Evolutionary conservation across 805 yeast genomes (phyloP).

Genomic region (Wickerhamiella siamensis): DNA sequence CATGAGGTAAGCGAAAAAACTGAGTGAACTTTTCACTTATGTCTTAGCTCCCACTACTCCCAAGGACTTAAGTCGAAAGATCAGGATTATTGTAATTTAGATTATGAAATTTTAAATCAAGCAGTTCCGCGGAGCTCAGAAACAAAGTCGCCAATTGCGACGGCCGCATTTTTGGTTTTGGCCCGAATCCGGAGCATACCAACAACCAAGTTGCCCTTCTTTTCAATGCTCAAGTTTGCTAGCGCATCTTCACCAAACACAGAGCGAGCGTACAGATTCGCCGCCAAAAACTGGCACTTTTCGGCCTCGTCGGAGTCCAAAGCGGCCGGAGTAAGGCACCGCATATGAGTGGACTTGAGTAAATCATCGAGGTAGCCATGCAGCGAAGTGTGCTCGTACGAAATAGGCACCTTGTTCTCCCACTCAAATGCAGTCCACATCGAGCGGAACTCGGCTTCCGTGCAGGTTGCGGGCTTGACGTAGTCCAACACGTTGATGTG

Average conservation of each 20-base stretch:
- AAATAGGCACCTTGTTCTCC: constrained; percentile 91
- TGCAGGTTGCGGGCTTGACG: constrained; percentile 84
- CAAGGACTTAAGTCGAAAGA: too few relatives aligned
- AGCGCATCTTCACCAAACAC: constrained; percentile 96
- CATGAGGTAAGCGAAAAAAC: constrained; percentile 5
- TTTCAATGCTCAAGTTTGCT: constrained; percentile 89
- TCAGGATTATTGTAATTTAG: background rate
- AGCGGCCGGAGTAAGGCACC: constrained; percentile 86
- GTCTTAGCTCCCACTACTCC: too few relatives aligned
- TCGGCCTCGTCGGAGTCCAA: constrained; percentile 28
- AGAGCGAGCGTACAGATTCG: constrained; percentile 82
- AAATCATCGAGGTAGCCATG: constrained; percentile 57
- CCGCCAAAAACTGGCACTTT: constrained; percentile 79
- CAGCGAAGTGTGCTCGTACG: constrained; percentile 12
- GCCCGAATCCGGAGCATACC: constrained; percentile 96
- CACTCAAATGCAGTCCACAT: constrained; percentile 99
- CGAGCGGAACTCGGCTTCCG: constrained; percentile 79
- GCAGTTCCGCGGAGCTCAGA: constrained; percentile 48
- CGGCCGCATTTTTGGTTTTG: constrained; percentile 93
- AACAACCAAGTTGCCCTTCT: constrained; percentile 55
- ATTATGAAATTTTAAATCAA: background rate
- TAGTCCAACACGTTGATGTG: constrained; percentile 96
- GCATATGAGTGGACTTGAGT: constrained; percentile 80
- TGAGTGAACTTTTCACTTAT: background rate
- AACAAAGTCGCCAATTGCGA: constrained; percentile 86